These are phyloP conservation scores for Phytophthora megakarya DNA, from an alignment of 352 stramenopile genomes.

Conservation along the genomic window DNA sequence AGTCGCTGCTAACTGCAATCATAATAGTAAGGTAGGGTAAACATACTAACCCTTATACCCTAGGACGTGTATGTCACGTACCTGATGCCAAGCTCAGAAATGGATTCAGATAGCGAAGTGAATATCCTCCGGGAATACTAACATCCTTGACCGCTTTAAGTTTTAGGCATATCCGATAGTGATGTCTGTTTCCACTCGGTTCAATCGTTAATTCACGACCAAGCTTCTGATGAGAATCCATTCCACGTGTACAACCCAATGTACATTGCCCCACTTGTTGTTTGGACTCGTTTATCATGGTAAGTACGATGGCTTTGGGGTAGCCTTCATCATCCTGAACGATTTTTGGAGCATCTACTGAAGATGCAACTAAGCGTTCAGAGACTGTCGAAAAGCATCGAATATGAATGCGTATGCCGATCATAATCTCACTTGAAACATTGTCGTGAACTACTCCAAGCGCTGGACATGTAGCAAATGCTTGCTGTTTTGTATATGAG, in stretches of 20 bases:
- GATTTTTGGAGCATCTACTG: constrained; percentile 2
- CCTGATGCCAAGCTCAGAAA: constrained; percentile 42
- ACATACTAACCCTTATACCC: background rate
- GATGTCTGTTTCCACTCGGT: constrained; percentile 13
- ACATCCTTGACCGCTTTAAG: constrained; percentile 47
- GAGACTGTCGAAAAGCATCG: constrained; percentile 33
- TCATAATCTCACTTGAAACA: background rate
- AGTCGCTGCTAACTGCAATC: constrained; percentile 44
- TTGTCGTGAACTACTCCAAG: constrained; percentile 4
- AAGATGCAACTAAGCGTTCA: constrained; percentile 21
- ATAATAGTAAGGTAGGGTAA: background rate
- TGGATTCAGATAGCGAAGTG: constrained; percentile 43
- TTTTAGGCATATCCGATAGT: constrained; percentile 45
- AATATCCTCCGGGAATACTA: constrained; percentile 28
- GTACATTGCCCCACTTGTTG: constrained; percentile 24
- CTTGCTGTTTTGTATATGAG: constrained; percentile 44
- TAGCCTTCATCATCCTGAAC: constrained; percentile 13
- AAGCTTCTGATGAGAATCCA: constrained; percentile 3
- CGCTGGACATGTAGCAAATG: constrained; percentile 37
- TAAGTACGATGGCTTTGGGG: constrained; percentile 22
- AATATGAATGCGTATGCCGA: constrained; percentile 16
- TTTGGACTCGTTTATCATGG: constrained; percentile 21
- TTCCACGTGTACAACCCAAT: constrained; percentile 11
- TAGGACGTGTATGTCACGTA: constrained; percentile 24
- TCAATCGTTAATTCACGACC: constrained; percentile 9